These are phyloP conservation scores for Groenewaldozyma tartarivorans DNA, from an alignment of 805 yeast species.

Conservation along the genomic window DNA sequence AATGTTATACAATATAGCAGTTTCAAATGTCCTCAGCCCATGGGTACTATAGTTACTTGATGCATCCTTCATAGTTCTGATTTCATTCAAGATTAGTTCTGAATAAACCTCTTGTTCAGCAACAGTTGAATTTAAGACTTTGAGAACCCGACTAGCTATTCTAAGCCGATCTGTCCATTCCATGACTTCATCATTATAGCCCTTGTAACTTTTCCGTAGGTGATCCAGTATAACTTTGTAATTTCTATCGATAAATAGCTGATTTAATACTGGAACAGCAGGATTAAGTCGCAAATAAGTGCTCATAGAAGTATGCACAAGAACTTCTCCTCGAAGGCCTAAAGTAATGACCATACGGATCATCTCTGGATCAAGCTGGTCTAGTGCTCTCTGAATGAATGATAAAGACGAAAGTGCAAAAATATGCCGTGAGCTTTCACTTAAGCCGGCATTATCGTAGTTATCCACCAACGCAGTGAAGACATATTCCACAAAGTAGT, in stretches of 20 bases:
- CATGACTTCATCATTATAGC: no score
- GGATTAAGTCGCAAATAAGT: slow-evolving; percentile 58
- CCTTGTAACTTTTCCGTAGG: slow-evolving; percentile 46
- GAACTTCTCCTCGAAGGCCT: slow-evolving; percentile 39
- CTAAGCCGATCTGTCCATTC: slow-evolving; percentile 46
- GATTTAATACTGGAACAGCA: slow-evolving; percentile 53
- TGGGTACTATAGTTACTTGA: slow-evolving; percentile 38
- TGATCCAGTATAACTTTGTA: slow-evolving; percentile 48
- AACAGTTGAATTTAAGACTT: slow-evolving; percentile 15
- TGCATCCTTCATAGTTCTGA: slow-evolving; percentile 8
- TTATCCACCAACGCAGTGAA: slow-evolving; percentile 52
- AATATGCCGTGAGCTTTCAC: slow-evolving; percentile 29
- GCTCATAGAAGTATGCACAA: slow-evolving; percentile 36
- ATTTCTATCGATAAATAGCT: slow-evolving; percentile 50
- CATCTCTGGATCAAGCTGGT: slow-evolving; percentile 43
- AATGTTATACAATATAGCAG: slow-evolving; percentile 62
- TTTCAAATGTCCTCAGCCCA: slow-evolving; percentile 57
- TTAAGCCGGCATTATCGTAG: slow-evolving; percentile 22
- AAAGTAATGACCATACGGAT: slow-evolving; percentile 45
- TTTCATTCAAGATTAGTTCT: slow-evolving; percentile 38
- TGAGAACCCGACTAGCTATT: not conserved
- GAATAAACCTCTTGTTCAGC: slow-evolving; percentile 48
- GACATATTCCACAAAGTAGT: slow-evolving; percentile 73
- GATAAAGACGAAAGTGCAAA: slow-evolving; percentile 48
- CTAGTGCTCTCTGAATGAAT: slow-evolving; percentile 39